Conservation (phyloP, 1,284 basidiomycete species). For the Tetrapyrgos nigripes region DNA sequence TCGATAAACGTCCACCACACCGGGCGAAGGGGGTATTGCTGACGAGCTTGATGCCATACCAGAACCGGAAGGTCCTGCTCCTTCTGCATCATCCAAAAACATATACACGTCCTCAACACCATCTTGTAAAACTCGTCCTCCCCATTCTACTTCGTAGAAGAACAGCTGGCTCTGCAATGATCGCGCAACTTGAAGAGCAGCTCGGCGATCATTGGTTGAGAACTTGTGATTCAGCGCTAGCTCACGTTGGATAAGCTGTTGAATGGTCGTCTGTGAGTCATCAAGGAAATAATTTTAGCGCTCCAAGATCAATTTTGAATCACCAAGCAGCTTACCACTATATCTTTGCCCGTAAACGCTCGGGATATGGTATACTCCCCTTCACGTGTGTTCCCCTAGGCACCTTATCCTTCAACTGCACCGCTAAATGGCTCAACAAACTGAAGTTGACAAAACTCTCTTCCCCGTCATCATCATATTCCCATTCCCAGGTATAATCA, state of each 20-base stretch:
- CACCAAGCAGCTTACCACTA: constrained; percentile 70
- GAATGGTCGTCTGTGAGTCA: constrained; percentile 76
- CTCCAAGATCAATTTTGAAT: neutral
- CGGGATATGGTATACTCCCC: constrained; percentile 86
- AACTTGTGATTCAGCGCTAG: constrained; percentile 73
- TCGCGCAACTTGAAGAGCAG: constrained; percentile 87
- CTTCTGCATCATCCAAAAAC: constrained; percentile 90
- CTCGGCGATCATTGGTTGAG: constrained; percentile 74
- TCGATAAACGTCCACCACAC: constrained; percentile 57
- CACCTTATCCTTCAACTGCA: constrained; percentile 87
- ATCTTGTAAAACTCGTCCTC: constrained; percentile 82
- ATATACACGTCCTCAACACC: constrained; percentile 96
- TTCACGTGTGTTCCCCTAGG: constrained; percentile 89
- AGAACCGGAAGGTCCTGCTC: constrained; percentile 40
- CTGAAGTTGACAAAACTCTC: constrained; percentile 90
- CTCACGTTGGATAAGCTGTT: constrained; percentile 77
- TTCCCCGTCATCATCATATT: constrained; percentile 80
- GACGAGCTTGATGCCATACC: neutral
- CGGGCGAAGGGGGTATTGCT: neutral
- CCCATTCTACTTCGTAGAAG: constrained; percentile 98
- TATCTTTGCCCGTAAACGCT: constrained; percentile 92
- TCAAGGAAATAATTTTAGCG: neutral
- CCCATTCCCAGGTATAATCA: constrained; percentile 41
- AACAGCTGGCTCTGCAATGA: constrained; percentile 92
- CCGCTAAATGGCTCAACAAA: constrained; percentile 87